Base-by-base conservation (phyloP, 345 rosid species). In the Dovyalis caffra region DNA sequence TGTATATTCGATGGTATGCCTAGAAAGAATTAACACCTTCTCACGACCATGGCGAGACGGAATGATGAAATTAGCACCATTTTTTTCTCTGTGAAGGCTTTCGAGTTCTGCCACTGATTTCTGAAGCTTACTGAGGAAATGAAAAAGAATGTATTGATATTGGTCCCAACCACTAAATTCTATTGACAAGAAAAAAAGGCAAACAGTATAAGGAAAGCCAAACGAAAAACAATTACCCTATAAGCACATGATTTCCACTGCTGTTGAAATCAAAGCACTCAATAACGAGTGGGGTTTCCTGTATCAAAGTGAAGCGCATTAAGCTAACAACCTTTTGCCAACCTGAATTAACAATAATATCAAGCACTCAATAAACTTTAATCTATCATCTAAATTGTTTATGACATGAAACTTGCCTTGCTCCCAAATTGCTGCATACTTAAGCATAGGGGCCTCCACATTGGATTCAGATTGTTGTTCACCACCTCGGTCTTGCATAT, bases 261-360 rank as follows among this genome's bases (percentile, higher is more conserved):
- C 83, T 86, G 72, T 92, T 88, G 84, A 92, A 94, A 85, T 94
- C 93, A 45, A 92, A 88, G 83, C 97, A 90, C 75, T 94, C 97
- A 6, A 94, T 87, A 51, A 89, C 78, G 79, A 94, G 84, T 23
- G 97, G 98, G 57, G 72, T 90, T 5, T 89, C 90, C 98, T 90
- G 89, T 51, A 79, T 31, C 68, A 79, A 58, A 57, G 51, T 49
- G 15, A 76, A 69, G 72, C 0, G 18, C 32, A 18, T 57, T 69
- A n/a, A 76, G 25, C 16, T 34, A 60, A 51, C 20, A n/a, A 71
- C n/a, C 31, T 32, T 72, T 67, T 43, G 63, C 67, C 3, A 31
- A 31, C 1, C 38, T 18, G 7, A 23, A 14, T 43, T 21, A 14
- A 51, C 1, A 47, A 32, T n/a, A 28, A 33, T 45, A 57, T 34